Base-by-base conservation (phyloP, 1,284 basidiomycete genomes). In the Naganishia albida region DNA sequence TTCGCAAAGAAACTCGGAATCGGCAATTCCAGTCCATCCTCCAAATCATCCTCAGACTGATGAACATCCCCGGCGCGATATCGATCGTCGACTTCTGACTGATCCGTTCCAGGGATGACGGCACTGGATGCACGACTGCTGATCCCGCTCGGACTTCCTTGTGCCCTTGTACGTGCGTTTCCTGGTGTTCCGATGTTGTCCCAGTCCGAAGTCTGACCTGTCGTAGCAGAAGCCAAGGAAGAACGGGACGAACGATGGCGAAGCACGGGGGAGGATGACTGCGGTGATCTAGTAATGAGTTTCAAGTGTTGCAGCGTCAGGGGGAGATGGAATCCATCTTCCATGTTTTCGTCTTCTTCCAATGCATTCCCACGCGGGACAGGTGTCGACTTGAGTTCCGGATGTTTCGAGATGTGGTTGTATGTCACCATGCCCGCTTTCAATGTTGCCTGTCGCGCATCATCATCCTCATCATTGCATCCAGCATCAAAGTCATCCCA, bases 281-380 rank as follows among this genome's bases (percentile, higher is more conserved):
- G 46, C 39, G 52, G 43, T 50, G 43, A 39, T 53, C 28, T 53
- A 34, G 51, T 57, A 38, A 51, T 51, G 20, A 54, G 73, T 64
- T 62, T 72, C 69, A n/a, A 73, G 68, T 30, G 73, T 73, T 39
- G 77, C 72, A 18, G 71, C 69, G 52, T 77, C 23, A 78, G 68
- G 0, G 77, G 77, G 7, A 79, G 67, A 7, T 72, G 72, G 52
- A 79, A 72, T 62, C 75, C 76, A 18, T 67, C 66, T 63, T 78
- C 77, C 10, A 75, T 53, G 23, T 42, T 54, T 13, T 67, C 66
- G 3, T 57, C 60, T 8, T 40, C 26, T 20, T 30, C 55, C 38
- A 73, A 72, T 4, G 66, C 57, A 12, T 69, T 69, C 23, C n/a
- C 8, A 34, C 10, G 34, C 34, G 34, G 34, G 10, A 34, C 34